A percentile compares a stretch with the other conserved stretches of the same genome.
These are phyloP conservation scores for Trypanosomatidae sp. DNA, from an alignment of 208 protist species.

Conservation along the genomic window DNA sequence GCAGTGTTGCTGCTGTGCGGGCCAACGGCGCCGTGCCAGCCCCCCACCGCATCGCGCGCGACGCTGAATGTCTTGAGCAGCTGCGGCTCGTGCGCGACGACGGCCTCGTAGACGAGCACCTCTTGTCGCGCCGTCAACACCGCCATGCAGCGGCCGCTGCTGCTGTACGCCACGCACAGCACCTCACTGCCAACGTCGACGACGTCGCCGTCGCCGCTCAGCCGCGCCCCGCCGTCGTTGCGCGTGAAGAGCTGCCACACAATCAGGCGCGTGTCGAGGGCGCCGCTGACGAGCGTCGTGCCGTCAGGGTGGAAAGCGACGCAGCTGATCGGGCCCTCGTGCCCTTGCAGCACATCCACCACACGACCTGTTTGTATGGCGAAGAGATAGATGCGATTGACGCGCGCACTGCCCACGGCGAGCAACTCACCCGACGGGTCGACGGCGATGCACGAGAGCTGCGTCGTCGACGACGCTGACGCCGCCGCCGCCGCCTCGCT, in stretches of 20 bases:
- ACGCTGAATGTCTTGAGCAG: conserved; percentile 82
- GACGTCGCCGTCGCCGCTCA: conserved; percentile 78
- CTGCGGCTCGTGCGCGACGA: conserved; percentile 66
- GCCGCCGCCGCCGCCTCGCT: too few species aligned
- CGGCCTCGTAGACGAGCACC: conserved; percentile 78
- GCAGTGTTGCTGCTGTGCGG: conserved; percentile 73
- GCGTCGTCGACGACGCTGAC: conserved; percentile 20
- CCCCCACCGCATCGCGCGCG: conserved; percentile 68
- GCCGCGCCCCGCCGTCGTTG: conserved; percentile 67
- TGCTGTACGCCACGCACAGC: conserved; percentile 72
- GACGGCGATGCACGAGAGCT: conserved; percentile 87
- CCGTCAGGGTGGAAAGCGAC: conserved; percentile 84
- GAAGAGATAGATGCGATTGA: conserved; percentile 84
- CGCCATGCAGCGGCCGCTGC: conserved; percentile 69
- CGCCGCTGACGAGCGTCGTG: conserved; percentile 71
- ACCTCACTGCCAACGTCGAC: conserved; percentile 73
- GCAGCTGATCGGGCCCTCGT: conserved; percentile 79
- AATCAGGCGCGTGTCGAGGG: conserved; percentile 78
- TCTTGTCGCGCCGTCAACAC: conserved; percentile 78
- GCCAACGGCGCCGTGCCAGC: conserved; percentile 72
- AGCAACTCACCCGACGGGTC: conserved; percentile 87
- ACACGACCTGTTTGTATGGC: conserved; percentile 85
- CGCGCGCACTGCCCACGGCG: conserved; percentile 63
- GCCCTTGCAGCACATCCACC: conserved; percentile 82
- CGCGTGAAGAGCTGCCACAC: conserved; percentile 88